phyloP scores from a whole-genome alignment of 257 asterid genomes.

The Fraxinus pennsylvanica region DNA sequence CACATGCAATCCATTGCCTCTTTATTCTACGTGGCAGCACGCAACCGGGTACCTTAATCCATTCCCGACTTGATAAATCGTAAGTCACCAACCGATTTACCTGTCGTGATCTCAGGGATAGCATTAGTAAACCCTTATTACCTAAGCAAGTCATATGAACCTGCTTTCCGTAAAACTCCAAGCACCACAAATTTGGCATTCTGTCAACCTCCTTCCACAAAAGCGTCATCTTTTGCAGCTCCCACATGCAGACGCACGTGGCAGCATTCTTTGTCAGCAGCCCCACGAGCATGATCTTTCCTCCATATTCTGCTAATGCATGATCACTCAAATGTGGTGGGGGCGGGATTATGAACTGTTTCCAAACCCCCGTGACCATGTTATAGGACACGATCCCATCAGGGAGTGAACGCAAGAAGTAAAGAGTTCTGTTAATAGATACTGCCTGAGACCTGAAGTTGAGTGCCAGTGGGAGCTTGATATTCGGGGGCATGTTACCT shows the following conservation, averaged over 20 bases:
- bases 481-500: slow-evolving; percentile 57
- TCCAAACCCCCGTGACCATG: slow-evolving; percentile 67
- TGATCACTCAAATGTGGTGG: slow-evolving; percentile 68
- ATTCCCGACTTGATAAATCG: slow-evolving; percentile 65
- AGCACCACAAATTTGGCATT: slow-evolving; percentile 99
- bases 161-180: slow-evolving; percentile 98
- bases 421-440: slow-evolving; percentile 48
- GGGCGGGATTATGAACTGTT: slow-evolving; percentile 63
- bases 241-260: slow-evolving; percentile 94
- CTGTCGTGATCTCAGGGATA: slow-evolving; percentile 79
- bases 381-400: slow-evolving; percentile 83
- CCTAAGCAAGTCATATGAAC: slow-evolving; percentile 94
- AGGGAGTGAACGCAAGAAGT: slow-evolving; percentile 84
- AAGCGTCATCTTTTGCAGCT: slow-evolving; percentile 94
- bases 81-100: slow-evolving; percentile 80
- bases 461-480: slow-evolving; percentile 75
- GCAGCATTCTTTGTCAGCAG: slow-evolving; percentile 90
- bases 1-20: slow-evolving; percentile 85
- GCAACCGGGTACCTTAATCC: slow-evolving; percentile 91
- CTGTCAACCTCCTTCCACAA: slow-evolving; percentile 99
- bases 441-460: slow-evolving; percentile 89
- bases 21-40: slow-evolving; percentile 71
- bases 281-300: slow-evolving; percentile 90
- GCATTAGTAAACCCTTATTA: slow-evolving; percentile 84
- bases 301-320: slow-evolving; percentile 73